phyloP scores from a whole-genome alignment of 108 stramenopile genomes.

The Cyclotella cryptica region DNA sequence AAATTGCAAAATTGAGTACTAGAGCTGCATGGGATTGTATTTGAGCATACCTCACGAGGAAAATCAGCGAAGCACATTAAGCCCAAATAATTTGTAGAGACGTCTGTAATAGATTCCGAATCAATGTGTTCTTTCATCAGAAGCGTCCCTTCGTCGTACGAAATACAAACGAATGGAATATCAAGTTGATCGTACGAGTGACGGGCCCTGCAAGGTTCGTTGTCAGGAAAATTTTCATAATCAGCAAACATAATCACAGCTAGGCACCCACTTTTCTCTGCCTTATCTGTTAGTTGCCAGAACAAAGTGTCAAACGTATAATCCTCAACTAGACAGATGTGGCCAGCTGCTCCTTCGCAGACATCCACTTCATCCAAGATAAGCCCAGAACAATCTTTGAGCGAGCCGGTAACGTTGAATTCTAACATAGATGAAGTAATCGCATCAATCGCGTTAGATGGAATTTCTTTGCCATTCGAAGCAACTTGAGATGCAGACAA shows the following conservation, averaged over 20 bases:
- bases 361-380: background rate
- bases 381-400: constrained; percentile 7
- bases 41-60: background rate
- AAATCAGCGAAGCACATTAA: background rate
- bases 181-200: background rate
- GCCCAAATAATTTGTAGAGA: background rate
- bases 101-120: background rate
- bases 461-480: background rate
- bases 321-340: constrained; percentile 1
- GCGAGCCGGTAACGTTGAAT: background rate
- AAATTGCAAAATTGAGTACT: background rate
- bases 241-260: background rate
- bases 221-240: background rate
- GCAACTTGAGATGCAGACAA: background rate
- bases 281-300: background rate
- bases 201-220: background rate
- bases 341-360: background rate
- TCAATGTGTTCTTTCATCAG: background rate
- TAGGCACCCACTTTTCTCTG: background rate
- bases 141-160: background rate
- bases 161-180: constrained; percentile 3
- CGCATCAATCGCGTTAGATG: background rate
- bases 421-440: background rate
- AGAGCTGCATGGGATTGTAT: background rate
- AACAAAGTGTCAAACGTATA: constrained; percentile 1